These are phyloP conservation scores for Phytophthora foliorum DNA, from an alignment of 352 stramenopile species.

Conservation along the genomic window DNA sequence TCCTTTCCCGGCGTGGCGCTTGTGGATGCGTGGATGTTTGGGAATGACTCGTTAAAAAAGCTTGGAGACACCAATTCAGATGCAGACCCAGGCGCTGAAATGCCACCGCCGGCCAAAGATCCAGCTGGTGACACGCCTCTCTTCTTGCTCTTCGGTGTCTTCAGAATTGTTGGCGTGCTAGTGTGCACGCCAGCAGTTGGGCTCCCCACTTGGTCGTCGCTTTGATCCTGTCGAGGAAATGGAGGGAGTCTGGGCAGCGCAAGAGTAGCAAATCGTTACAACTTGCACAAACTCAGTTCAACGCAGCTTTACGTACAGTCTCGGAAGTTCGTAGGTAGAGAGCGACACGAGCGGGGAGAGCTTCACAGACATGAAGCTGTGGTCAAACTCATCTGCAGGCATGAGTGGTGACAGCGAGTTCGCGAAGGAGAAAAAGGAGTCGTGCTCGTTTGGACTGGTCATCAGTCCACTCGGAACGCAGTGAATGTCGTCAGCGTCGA, in stretches of 20 bases:
- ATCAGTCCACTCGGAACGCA: constrained; percentile 50
- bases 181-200: neutral
- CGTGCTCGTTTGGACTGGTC: constrained; percentile 59
- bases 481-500: constrained; percentile 44
- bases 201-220: constrained; percentile 15
- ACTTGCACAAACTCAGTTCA: neutral
- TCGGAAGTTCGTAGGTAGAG: constrained; percentile 64
- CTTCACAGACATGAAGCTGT: constrained; percentile 62
- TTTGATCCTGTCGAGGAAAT: constrained; percentile 52
- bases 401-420: constrained; percentile 81
- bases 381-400: constrained; percentile 66
- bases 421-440: constrained; percentile 86
- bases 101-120: constrained; percentile 34
- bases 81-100: constrained; percentile 46
- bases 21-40: constrained; percentile 84
- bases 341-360: constrained; percentile 71
- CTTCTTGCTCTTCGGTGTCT: constrained; percentile 22
- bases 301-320: constrained; percentile 58
- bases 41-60: constrained; percentile 66
- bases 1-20: constrained; percentile 72
- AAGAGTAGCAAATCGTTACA: constrained; percentile 18
- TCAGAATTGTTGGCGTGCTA: constrained; percentile 13
- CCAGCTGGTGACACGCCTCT: constrained; percentile 20
- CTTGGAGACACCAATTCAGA: constrained; percentile 31
- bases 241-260: constrained; percentile 58